Evolutionary conservation across 1,284 basidiomycete genomes (phyloP).

Genomic region (Microbotryum intermedium): DNA sequence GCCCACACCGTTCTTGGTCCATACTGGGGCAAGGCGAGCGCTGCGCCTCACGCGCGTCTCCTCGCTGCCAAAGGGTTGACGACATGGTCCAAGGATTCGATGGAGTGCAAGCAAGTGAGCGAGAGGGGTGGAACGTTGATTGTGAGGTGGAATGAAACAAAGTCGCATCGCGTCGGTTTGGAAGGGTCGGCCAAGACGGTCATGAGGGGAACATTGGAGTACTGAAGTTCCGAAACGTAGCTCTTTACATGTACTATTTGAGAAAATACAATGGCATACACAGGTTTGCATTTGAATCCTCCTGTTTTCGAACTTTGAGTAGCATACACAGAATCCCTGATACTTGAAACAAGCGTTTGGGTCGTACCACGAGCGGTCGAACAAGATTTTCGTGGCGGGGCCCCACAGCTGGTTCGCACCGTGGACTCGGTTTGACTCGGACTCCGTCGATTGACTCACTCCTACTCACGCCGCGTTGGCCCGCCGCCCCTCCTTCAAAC

Average conservation of each 20-base stretch:
- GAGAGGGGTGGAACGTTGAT: conserved; percentile 47
- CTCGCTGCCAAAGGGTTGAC: not conserved
- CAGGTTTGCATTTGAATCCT: conserved; percentile 28
- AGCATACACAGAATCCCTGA: too few species aligned
- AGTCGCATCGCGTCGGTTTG: conserved; percentile 10
- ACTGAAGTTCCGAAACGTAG: conserved; percentile 9
- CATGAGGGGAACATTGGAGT: conserved; percentile 31
- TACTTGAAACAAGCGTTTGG: too few species aligned
- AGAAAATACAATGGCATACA: not conserved
- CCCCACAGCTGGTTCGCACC: too few species aligned
- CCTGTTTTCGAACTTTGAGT: too few species aligned
- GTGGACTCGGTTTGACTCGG: too few species aligned
- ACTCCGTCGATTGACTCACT: too few species aligned
- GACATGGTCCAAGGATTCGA: not conserved
- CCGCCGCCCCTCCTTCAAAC: too few species aligned
- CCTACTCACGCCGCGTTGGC: too few species aligned
- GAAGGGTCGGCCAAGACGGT: conserved; percentile 5
- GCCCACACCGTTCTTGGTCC: conserved; percentile 50
- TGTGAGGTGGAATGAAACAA: conserved; percentile 41
- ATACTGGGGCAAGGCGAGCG: conserved; percentile 44
- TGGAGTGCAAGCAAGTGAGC: conserved; percentile 48
- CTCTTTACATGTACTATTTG: not conserved
- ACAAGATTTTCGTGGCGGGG: too few species aligned
- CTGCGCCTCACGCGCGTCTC: not conserved
- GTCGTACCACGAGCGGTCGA: too few species aligned